A percentile compares a stretch with the other conserved stretches of the same genome.
Conservation (phyloP, 495 filamentous ascomycete genomes). For the Apodospora peruviana region DNA sequence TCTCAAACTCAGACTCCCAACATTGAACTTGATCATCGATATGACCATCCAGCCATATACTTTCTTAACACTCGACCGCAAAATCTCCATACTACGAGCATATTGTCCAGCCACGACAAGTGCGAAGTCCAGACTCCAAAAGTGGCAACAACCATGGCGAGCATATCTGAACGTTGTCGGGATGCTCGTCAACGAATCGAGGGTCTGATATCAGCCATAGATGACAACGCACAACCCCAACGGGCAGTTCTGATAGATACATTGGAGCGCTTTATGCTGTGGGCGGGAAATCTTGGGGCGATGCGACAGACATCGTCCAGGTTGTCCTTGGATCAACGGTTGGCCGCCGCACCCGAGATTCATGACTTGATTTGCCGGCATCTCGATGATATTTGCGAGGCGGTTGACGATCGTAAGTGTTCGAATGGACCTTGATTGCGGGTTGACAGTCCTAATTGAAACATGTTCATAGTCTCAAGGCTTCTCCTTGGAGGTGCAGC, state of each 20-base stretch:
- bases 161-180: not conserved
- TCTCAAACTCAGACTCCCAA: too few species aligned
- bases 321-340: conserved; percentile 10
- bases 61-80: too few species aligned
- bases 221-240: not conserved
- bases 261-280: conserved; percentile 12
- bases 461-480: not conserved
- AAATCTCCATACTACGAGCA: too few species aligned
- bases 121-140: too few species aligned
- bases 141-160: too few species aligned
- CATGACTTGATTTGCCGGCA: not conserved
- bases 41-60: too few species aligned
- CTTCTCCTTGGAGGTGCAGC: not conserved
- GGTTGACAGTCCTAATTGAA: not conserved
- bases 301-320: conserved; percentile 1
- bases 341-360: not conserved
- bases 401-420: not conserved
- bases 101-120: too few species aligned
- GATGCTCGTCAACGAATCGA: not conserved
- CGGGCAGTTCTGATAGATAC: not conserved
- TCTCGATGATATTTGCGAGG: conserved; percentile 1
- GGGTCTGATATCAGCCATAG: not conserved
- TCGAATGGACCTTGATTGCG: too few species aligned
- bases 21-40: too few species aligned
- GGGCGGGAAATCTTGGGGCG: conserved; percentile 13